These are phyloP conservation scores for Fusarium marasasianum DNA, from an alignment of 2,329 filamentous ascomycete genomes.

Conservation along the genomic window DNA sequence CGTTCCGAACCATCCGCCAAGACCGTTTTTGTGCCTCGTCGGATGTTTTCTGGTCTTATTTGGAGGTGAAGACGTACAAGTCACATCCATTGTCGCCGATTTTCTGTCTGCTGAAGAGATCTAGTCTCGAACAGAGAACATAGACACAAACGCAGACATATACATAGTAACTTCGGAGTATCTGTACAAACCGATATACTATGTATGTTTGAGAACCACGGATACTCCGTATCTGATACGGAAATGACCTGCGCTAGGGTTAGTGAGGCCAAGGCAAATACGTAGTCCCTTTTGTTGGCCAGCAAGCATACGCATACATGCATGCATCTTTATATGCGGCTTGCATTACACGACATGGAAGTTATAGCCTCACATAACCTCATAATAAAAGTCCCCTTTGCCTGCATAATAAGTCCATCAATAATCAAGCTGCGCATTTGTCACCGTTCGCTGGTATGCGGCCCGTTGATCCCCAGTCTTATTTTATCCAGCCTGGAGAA, in stretches of 20 bases:
- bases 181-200: neutral
- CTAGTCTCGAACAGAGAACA: neutral
- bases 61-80: neutral
- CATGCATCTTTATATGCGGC: neutral
- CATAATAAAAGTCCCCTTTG: neutral
- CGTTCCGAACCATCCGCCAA: conserved; percentile 20
- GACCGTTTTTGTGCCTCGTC: conserved; percentile 11
- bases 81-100: too few species aligned
- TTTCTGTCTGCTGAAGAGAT: neutral
- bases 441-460: conserved; percentile 26
- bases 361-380: neutral
- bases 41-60: neutral
- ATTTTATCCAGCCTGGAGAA: conserved; percentile 7
- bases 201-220: neutral
- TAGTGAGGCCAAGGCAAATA: neutral
- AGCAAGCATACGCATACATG: neutral
- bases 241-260: neutral
- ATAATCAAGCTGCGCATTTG: conserved; percentile 1
- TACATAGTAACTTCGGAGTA: neutral
- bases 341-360: neutral
- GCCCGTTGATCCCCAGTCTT: conserved; percentile 16
- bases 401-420: conserved; percentile 13
- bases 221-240: neutral
- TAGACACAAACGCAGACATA: neutral
- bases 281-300: neutral